Percentiles rank a stretch among this genome's conserved stretches.
These are phyloP conservation scores for Limtongia smithiae DNA, from an alignment of 805 yeast species.

Conservation along the genomic window DNA sequence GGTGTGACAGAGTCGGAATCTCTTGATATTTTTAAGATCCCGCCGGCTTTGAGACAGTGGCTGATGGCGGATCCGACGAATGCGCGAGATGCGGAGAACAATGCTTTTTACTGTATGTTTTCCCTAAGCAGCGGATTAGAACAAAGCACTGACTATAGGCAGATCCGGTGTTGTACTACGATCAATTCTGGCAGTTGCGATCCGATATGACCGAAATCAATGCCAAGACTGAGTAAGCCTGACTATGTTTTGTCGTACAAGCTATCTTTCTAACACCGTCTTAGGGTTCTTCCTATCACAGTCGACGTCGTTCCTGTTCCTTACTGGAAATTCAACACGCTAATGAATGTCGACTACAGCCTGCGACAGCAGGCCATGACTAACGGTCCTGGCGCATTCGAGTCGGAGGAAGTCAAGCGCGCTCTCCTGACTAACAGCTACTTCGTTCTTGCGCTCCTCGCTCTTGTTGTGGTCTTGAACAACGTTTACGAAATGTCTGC, in stretches of 20 bases:
- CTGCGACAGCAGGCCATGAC: constrained; percentile 34
- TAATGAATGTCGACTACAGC: constrained; percentile 35
- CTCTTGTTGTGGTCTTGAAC: constrained; percentile 39
- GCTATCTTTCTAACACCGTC: background rate
- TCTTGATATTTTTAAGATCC: constrained; percentile 30
- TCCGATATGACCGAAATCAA: constrained; percentile 39
- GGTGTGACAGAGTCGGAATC: constrained; percentile 31
- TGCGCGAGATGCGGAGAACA: constrained; percentile 35
- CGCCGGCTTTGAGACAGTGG: constrained; percentile 32
- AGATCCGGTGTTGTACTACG: constrained; percentile 39
- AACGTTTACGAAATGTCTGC: constrained; percentile 43
- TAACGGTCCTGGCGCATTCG: constrained; percentile 35
- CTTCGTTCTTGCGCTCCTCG: constrained; percentile 38
- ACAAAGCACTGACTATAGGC: too few relatives aligned
- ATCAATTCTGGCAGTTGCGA: constrained; percentile 43
- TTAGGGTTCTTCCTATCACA: constrained; percentile 32
- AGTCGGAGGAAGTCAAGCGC: constrained; percentile 40
- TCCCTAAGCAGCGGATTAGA: background rate
- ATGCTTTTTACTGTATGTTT: constrained; percentile 35
- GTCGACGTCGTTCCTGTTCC: constrained; percentile 34
- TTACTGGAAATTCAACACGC: constrained; percentile 38
- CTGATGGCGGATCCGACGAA: constrained; percentile 34
- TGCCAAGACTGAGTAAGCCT: constrained; percentile 26
- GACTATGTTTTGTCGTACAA: background rate
- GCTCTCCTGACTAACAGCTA: constrained; percentile 41